A percentile compares a stretch with the other conserved stretches of the same genome.
phyloP scores from a whole-genome alignment of 495 filamentous ascomycete genomes.

The Aspergillus haitiensis region DNA sequence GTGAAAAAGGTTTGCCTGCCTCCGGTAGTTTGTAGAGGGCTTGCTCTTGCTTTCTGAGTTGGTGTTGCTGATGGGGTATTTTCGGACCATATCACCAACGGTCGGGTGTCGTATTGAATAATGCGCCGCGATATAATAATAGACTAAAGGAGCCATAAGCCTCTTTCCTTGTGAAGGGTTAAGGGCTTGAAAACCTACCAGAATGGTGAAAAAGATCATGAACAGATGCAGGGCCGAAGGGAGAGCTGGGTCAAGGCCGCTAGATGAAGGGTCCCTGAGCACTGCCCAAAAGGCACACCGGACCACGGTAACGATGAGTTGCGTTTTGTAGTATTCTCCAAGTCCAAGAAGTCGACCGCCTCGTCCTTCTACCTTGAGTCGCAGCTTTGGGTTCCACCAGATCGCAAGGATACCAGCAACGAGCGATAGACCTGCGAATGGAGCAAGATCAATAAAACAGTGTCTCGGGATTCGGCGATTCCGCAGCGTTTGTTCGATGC shows the following conservation, averaged over 20 bases:
- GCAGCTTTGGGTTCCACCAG: slow-evolving; percentile 78
- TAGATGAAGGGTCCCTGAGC: slow-evolving; percentile 50
- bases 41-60: slow-evolving; percentile 31
- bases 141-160: slow-evolving; percentile 27
- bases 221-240: slow-evolving; percentile 56
- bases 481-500: slow-evolving; percentile 29
- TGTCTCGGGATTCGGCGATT: slow-evolving; percentile 26
- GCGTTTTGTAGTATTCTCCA: slow-evolving; percentile 66
- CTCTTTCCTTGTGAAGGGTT: too few species aligned
- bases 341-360: slow-evolving; percentile 64
- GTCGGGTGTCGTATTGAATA: slow-evolving; percentile 52
- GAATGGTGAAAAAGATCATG: slow-evolving; percentile 51
- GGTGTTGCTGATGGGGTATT: slow-evolving; percentile 37
- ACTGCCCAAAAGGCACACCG: slow-evolving; percentile 55
- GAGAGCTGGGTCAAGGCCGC: slow-evolving; percentile 40
- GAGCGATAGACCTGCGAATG: slow-evolving; percentile 49
- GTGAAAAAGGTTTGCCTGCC: slow-evolving; percentile 22
- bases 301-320: slow-evolving; percentile 59
- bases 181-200: slow-evolving; percentile 48
- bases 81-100: slow-evolving; percentile 58
- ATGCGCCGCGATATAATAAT: slow-evolving; percentile 47
- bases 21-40: slow-evolving; percentile 21
- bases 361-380: slow-evolving; percentile 61
- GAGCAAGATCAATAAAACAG: slow-evolving; percentile 35
- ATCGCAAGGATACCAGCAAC: slow-evolving; percentile 55